Conservation (phyloP, 1,139 yeast genomes). For the Blastobotrys serpentis region DNA sequence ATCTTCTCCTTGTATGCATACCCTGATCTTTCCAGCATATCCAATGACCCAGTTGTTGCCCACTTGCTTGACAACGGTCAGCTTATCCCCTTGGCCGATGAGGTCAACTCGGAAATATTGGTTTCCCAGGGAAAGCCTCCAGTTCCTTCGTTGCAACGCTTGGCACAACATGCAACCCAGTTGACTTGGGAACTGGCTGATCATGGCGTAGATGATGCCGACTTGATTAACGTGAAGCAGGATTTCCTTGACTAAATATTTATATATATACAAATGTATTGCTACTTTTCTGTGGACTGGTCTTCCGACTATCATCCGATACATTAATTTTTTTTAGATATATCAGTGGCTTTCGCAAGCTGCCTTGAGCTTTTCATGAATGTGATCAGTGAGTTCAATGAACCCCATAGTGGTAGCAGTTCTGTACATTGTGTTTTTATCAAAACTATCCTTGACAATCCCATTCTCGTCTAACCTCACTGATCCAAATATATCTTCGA, state of each 20-base stretch:
- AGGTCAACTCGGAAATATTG: constrained; percentile 46
- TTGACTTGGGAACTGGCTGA: constrained; percentile 38
- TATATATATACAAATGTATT: not conserved
- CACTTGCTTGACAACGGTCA: constrained; percentile 40
- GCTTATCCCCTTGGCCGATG: constrained; percentile 44
- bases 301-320: too few relatives aligned
- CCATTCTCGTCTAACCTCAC: constrained; percentile 55
- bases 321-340: too few relatives aligned
- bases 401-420: constrained; percentile 57
- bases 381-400: constrained; percentile 54
- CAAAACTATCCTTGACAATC: constrained; percentile 56
- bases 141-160: constrained; percentile 40
- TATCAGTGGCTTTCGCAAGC: constrained; percentile 26
- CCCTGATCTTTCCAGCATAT: constrained; percentile 44
- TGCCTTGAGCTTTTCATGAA: constrained; percentile 46
- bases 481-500: constrained; percentile 72
- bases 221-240: constrained; percentile 39
- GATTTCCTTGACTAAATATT: constrained; percentile 36
- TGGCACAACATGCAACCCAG: constrained; percentile 40
- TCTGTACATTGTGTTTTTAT: constrained; percentile 60
- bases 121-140: constrained; percentile 45
- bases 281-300: too few relatives aligned
- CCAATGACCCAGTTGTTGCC: constrained; percentile 34
- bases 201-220: constrained; percentile 33
- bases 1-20: constrained; percentile 55